Evolutionary conservation across 2,329 filamentous ascomycete species (phyloP).

Genomic region (Colletotrichum shisoi): DNA sequence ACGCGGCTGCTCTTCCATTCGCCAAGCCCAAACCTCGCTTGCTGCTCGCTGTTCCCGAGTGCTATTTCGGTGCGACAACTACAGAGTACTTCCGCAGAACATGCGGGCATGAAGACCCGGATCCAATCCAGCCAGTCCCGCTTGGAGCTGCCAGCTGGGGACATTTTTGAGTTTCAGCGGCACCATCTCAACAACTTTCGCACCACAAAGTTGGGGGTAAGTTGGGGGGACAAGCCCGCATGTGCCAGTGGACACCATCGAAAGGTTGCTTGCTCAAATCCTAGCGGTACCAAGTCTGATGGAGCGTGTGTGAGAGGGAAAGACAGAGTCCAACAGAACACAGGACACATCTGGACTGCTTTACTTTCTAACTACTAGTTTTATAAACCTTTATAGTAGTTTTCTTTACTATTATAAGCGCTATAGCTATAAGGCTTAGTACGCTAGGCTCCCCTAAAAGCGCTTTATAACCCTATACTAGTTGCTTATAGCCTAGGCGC

Average conservation of each 20-base stretch:
- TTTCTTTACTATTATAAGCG: too few species aligned
- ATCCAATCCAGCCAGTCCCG: slow-evolving; percentile 2
- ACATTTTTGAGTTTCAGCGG: slow-evolving; percentile 29
- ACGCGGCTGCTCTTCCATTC: slow-evolving; percentile 7
- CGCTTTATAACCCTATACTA: too few species aligned
- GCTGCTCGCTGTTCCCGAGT: slow-evolving; percentile 16
- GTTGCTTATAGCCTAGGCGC: too few species aligned
- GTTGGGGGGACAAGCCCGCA: slow-evolving; percentile 4
- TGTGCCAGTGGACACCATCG: slow-evolving; percentile 1
- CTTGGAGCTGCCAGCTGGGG: slow-evolving; percentile 18
- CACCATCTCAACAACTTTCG: slow-evolving; percentile 28
- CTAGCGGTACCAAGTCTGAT: slow-evolving; percentile 16
- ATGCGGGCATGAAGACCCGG: slow-evolving; percentile 9
- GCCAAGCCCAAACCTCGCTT: slow-evolving; percentile 21
- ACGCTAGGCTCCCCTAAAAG: too few species aligned
- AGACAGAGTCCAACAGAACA: slow-evolving; percentile 5
- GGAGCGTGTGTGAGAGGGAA: neutral
- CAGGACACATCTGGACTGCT: slow-evolving; percentile 21
- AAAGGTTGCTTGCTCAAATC: neutral
- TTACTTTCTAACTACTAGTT: too few species aligned
- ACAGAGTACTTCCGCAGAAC: neutral
- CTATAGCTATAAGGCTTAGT: too few species aligned
- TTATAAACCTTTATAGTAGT: too few species aligned
- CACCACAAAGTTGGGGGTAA: slow-evolving; percentile 1
- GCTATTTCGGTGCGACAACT: slow-evolving; percentile 13